Evolutionary conservation across 1,139 yeast species (phyloP).

Genomic region (Diutina scorzettiae): DNA sequence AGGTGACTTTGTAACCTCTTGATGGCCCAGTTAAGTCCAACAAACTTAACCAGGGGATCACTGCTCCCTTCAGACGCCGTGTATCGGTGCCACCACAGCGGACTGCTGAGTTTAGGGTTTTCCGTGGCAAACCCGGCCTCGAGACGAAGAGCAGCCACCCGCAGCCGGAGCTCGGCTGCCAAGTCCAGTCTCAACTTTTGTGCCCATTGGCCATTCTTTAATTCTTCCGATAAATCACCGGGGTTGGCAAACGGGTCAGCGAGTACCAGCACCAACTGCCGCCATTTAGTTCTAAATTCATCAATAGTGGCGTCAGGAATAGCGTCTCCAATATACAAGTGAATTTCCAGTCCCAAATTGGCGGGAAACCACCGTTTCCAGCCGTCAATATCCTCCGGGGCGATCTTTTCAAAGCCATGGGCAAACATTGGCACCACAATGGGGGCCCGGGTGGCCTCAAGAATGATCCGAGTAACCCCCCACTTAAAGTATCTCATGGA

Average conservation of each 20-base stretch:
- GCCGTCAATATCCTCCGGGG: slow-evolving; percentile 65
- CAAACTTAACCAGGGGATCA: slow-evolving; percentile 55
- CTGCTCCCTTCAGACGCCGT: slow-evolving; percentile 53
- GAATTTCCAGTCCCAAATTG: slow-evolving; percentile 56
- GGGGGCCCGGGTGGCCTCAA: slow-evolving; percentile 79
- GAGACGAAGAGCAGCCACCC: slow-evolving; percentile 49
- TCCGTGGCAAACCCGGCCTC: slow-evolving; percentile 32
- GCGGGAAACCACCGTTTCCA: slow-evolving; percentile 49
- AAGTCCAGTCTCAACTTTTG: slow-evolving; percentile 52
- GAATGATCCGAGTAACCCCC: slow-evolving; percentile 78
- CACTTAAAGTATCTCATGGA: slow-evolving; percentile 93
- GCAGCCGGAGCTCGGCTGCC: slow-evolving; percentile 55
- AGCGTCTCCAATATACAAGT: slow-evolving; percentile 62
- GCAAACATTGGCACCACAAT: slow-evolving; percentile 82
- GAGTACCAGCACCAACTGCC: slow-evolving; percentile 42
- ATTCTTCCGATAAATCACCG: slow-evolving; percentile 45
- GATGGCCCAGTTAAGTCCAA: slow-evolving; percentile 75
- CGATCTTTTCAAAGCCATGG: slow-evolving; percentile 76
- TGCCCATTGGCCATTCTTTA: slow-evolving; percentile 55
- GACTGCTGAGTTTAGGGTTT: slow-evolving; percentile 48
- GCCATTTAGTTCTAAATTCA: slow-evolving; percentile 57
- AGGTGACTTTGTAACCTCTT: slow-evolving; percentile 52
- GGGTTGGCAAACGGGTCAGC: slow-evolving; percentile 34
- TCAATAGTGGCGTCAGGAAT: slow-evolving; percentile 51
- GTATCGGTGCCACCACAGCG: slow-evolving; percentile 60